Evolutionary conservation across 768 basidiomycete genomes (phyloP).

Genomic region (Royoungia palumana): DNA sequence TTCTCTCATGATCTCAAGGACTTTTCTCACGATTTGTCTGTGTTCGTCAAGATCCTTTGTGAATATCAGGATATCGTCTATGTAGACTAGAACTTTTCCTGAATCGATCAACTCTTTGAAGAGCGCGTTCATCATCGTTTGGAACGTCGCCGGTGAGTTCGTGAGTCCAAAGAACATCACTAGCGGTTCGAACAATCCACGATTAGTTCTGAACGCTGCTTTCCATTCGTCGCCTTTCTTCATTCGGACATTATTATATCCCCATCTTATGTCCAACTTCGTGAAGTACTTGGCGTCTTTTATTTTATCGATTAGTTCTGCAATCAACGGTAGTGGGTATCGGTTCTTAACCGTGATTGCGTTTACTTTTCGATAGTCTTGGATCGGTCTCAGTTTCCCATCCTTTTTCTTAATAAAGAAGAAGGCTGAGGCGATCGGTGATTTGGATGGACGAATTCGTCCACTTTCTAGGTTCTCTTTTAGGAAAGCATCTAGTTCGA

Average conservation of each 20-base stretch:
- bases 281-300: too few species aligned
- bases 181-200: not conserved
- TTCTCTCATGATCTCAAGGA: fast-evolving
- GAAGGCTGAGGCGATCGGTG: not conserved
- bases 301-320: too few species aligned
- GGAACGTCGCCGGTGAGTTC: not conserved
- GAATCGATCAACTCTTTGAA: too few species aligned
- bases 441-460: not conserved
- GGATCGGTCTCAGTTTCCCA: not conserved
- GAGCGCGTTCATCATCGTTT: too few species aligned
- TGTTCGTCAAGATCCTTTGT: constrained; percentile 30
- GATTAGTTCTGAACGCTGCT: not conserved
- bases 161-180: not conserved
- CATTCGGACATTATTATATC: too few species aligned
- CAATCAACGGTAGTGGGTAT: not conserved
- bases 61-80: constrained; percentile 16
- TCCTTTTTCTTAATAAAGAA: not conserved
- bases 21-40: not conserved
- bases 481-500: not conserved
- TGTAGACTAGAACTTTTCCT: too few species aligned
- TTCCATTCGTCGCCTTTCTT: not conserved
- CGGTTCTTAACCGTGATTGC: not conserved
- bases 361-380: not conserved
- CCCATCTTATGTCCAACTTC: too few species aligned
- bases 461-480: too few species aligned